Percentiles rank a stretch among this genome's conserved stretches.
Evolutionary conservation across 805 yeast species (phyloP).

Genomic region (Lachancea waltii): DNA sequence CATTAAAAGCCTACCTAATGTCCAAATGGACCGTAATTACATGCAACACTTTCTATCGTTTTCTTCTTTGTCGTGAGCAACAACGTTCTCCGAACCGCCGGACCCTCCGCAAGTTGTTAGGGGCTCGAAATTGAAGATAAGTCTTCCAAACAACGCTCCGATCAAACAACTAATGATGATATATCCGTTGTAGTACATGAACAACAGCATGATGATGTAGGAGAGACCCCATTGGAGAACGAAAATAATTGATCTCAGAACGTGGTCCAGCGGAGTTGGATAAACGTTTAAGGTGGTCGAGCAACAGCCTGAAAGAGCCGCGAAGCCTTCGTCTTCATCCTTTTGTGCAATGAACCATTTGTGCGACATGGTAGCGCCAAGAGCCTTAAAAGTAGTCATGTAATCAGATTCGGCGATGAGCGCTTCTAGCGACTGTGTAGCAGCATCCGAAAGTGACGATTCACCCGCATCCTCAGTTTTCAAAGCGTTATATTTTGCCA

Average conservation of each 20-base stretch:
- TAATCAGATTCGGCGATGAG: slow-evolving; percentile 8
- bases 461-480: slow-evolving; percentile 9
- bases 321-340: slow-evolving; percentile 1
- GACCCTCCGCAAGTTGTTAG: slow-evolving; percentile 21
- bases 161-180: slow-evolving; percentile 55
- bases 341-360: slow-evolving; percentile 27
- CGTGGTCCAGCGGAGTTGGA: slow-evolving; percentile 46
- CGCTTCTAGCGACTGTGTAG: slow-evolving; percentile 10
- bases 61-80: slow-evolving; percentile 26
- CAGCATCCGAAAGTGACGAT: slow-evolving; percentile 13
- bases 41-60: slow-evolving; percentile 34
- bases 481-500: slow-evolving; percentile 6
- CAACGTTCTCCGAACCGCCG: slow-evolving; percentile 2
- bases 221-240: slow-evolving; percentile 58
- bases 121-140: slow-evolving; percentile 46
- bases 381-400: slow-evolving; percentile 14
- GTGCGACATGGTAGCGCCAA: slow-evolving; percentile 30
- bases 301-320: slow-evolving; percentile 10
- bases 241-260: slow-evolving; percentile 43
- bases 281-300: slow-evolving; percentile 19
- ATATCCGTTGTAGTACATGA: slow-evolving; percentile 72
- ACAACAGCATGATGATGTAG: slow-evolving; percentile 61
- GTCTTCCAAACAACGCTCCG: slow-evolving; percentile 55
- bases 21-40: slow-evolving; percentile 11
- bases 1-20: background rate